phyloP scores from a whole-genome alignment of 2,329 filamentous ascomycete species.

The Chaetomiaceae sp. region DNA sequence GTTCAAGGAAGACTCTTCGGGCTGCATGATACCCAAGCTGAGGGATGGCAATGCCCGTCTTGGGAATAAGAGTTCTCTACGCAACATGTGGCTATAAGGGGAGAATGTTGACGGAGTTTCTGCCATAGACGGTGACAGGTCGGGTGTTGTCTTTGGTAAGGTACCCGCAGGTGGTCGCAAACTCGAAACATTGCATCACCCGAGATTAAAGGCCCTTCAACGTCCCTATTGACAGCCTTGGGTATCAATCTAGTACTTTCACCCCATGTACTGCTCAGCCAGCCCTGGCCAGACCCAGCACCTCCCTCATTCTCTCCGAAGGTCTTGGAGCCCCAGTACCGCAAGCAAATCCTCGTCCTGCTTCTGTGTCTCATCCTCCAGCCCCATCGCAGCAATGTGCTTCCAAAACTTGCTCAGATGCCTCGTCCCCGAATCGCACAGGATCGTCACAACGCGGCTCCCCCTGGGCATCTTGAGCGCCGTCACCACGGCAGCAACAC shows the following conservation, averaged over 20 bases:
- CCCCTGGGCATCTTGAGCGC: slow-evolving; percentile 58
- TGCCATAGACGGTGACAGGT: background rate
- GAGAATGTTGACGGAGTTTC: background rate
- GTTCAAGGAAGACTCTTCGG: background rate
- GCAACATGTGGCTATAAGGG: background rate
- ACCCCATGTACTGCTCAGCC: background rate
- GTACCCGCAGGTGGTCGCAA: no score
- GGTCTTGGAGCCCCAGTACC: slow-evolving; percentile 43
- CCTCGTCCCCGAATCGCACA: slow-evolving; percentile 78
- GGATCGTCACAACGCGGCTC: slow-evolving; percentile 72
- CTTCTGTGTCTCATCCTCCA: slow-evolving; percentile 54
- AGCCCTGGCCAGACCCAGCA: no score
- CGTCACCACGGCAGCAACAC: slow-evolving; percentile 69
- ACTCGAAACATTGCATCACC: no score
- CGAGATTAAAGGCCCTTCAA: no score
- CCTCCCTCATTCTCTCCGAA: slow-evolving; percentile 6
- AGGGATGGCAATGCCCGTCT: slow-evolving; percentile 2
- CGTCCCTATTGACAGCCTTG: background rate
- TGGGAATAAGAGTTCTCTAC: background rate
- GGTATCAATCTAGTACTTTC: slow-evolving; percentile 6
- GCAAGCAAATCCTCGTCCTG: slow-evolving; percentile 43
- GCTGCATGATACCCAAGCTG: slow-evolving; percentile 14
- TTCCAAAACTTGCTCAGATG: slow-evolving; percentile 86
- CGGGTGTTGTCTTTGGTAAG: no score
- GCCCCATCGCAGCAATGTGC: slow-evolving; percentile 61